Evolutionary conservation across 306 rosid genomes (phyloP).

Genomic region (Argentina anserina): DNA sequence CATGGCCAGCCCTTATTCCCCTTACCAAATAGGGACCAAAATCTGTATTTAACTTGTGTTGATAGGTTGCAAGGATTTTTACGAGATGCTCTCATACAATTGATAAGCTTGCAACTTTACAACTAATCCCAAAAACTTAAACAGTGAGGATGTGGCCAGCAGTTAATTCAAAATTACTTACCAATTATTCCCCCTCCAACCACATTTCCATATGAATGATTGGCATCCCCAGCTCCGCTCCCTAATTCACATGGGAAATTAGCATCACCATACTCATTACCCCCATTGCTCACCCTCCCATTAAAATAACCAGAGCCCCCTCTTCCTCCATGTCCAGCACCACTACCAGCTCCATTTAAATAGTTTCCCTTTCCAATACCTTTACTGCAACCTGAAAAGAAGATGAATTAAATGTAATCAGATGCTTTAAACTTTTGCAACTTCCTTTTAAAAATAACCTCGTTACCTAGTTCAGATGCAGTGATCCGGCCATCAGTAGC

Average conservation of each 20-base stretch:
- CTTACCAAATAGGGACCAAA: neutral
- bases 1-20: neutral
- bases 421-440: constrained; percentile 19
- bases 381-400: constrained; percentile 77
- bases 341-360: constrained; percentile 97
- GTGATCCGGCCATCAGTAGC: constrained; percentile 62
- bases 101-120: neutral
- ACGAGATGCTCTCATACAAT: neutral
- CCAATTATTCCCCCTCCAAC: constrained; percentile 98
- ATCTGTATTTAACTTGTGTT: neutral
- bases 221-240: constrained; percentile 88
- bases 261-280: constrained; percentile 83
- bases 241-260: constrained; percentile 96
- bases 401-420: constrained; percentile 28
- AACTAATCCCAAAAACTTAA: neutral
- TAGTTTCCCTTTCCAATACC: constrained; percentile 96
- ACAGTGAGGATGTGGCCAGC: neutral
- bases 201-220: constrained; percentile 55
- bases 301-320: constrained; percentile 93
- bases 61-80: neutral
- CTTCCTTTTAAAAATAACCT: constrained; percentile 4
- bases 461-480: constrained; percentile 74
- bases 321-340: constrained; percentile 99
- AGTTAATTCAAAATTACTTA: constrained; percentile 23
- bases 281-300: constrained; percentile 75